These are phyloP conservation scores for Petunia secreta DNA, from an alignment of 257 asterid genomes.

Conservation along the genomic window DNA sequence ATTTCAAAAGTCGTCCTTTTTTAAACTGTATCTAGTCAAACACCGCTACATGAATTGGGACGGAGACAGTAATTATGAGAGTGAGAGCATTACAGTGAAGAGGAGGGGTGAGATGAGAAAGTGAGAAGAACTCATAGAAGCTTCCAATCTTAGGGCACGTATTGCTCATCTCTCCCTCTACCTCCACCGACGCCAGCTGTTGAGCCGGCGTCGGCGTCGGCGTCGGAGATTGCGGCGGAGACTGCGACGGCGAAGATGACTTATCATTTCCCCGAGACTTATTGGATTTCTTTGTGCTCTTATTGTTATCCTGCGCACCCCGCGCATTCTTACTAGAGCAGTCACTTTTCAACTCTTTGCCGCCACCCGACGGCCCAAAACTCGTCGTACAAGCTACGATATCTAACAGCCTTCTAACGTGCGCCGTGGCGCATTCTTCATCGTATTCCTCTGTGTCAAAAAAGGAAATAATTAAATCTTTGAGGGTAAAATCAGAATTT, in stretches of 20 bases:
- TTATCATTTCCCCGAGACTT: slow-evolving; percentile 33
- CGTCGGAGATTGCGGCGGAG: slow-evolving; percentile 58
- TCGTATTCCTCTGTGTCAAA: slow-evolving; percentile 75
- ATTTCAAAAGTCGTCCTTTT: too few species aligned
- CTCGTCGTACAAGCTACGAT: slow-evolving; percentile 84
- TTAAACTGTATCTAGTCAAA: too few species aligned
- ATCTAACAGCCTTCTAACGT: slow-evolving; percentile 80
- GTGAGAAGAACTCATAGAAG: slow-evolving; percentile 98
- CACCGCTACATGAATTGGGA: too few species aligned
- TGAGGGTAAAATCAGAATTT: slow-evolving; percentile 41
- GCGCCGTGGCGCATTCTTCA: slow-evolving; percentile 84
- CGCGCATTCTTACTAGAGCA: slow-evolving; percentile 53
- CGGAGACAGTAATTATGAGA: background rate
- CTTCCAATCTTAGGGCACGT: slow-evolving; percentile 83
- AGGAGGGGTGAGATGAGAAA: slow-evolving; percentile 95
- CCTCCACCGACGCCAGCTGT: slow-evolving; percentile 46
- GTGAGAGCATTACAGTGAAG: slow-evolving; percentile 64
- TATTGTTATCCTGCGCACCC: slow-evolving; percentile 45
- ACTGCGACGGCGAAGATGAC: slow-evolving; percentile 43
- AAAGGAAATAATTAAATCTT: slow-evolving; percentile 11
- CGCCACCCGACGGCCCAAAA: slow-evolving; percentile 80
- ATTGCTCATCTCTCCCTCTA: slow-evolving; percentile 84
- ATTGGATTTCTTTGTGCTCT: slow-evolving; percentile 58
- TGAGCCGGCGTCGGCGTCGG: slow-evolving; percentile 26
- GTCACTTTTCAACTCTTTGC: slow-evolving; percentile 35